These are phyloP conservation scores for Gaeumannomyces tritici DNA, from an alignment of 2,329 filamentous ascomycete species.

Conservation along the genomic window DNA sequence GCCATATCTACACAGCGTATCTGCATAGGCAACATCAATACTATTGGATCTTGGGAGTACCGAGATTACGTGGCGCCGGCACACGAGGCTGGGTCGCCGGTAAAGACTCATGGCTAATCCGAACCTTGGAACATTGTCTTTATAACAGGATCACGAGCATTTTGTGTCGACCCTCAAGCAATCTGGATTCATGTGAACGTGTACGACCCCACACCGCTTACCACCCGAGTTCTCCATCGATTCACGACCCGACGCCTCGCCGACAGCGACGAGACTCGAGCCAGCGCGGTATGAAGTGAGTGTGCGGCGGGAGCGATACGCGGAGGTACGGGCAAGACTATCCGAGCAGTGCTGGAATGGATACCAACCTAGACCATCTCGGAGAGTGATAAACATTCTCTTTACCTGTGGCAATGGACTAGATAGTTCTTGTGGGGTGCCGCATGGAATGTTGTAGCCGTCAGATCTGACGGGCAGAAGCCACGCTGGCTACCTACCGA, in stretches of 20 bases:
- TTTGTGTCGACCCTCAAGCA: slow-evolving; percentile 1
- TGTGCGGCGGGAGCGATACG: not conserved
- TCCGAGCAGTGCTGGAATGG: not conserved
- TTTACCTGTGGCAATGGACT: slow-evolving; percentile 3
- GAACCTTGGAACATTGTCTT: not conserved
- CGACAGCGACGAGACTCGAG: not conserved
- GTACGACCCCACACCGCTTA: not conserved
- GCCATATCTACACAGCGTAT: not conserved
- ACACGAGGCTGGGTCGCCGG: not conserved
- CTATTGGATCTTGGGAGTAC: not conserved
- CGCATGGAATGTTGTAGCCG: not conserved
- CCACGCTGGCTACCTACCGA: not conserved
- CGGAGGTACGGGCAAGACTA: not conserved
- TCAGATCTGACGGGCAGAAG: not conserved
- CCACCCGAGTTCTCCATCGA: not conserved
- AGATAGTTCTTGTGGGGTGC: slow-evolving; percentile 1
- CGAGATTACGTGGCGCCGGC: not conserved
- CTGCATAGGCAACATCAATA: not conserved
- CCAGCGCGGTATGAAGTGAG: not conserved
- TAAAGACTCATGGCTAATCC: not conserved
- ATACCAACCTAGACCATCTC: slow-evolving; percentile 3
- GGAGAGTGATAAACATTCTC: slow-evolving; percentile 5
- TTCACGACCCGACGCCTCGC: not conserved
- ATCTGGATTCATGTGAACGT: not conserved
- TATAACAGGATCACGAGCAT: not conserved